phyloP scores from a whole-genome alignment of 2,329 filamentous ascomycete genomes.

The Colletotrichum navitas region DNA sequence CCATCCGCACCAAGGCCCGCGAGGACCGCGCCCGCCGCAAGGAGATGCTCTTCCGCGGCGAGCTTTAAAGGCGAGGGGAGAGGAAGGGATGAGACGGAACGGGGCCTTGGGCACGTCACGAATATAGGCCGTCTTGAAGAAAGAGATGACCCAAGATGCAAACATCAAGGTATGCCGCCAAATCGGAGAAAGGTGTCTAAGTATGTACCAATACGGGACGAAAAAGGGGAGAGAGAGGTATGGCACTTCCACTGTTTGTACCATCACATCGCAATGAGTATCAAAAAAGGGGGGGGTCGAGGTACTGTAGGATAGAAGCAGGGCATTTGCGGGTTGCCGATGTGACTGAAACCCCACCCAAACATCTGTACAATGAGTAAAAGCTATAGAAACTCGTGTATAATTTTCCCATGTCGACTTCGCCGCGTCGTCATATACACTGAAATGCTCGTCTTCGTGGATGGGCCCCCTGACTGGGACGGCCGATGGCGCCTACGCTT shows the following conservation, averaged over 20 bases:
- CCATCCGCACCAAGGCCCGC: conserved; percentile 65
- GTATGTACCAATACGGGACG: conserved; percentile 31
- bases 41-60: conserved; percentile 64
- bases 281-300: background rate
- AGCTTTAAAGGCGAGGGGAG: conserved; percentile 55
- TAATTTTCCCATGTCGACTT: conserved; percentile 11
- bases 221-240: background rate
- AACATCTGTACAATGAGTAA: conserved; percentile 34
- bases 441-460: background rate
- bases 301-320: conserved; percentile 35
- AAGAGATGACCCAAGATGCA: background rate
- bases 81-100: background rate
- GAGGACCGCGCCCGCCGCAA: conserved; percentile 68
- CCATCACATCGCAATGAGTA: conserved; percentile 18
- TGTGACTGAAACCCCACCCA: conserved; percentile 9
- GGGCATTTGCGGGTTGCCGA: conserved; percentile 6
- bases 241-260: conserved; percentile 26
- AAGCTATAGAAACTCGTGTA: conserved; percentile 21
- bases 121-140: too few species aligned
- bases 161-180: background rate
- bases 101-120: background rate
- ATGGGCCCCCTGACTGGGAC: too few species aligned
- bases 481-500: background rate
- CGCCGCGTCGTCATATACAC: background rate
- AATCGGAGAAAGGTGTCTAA: background rate